Percentiles rank a stretch among this genome's conserved stretches.
Evolutionary conservation across 768 basidiomycete genomes (phyloP).

Genomic region (Tricholoma flavovirens): DNA sequence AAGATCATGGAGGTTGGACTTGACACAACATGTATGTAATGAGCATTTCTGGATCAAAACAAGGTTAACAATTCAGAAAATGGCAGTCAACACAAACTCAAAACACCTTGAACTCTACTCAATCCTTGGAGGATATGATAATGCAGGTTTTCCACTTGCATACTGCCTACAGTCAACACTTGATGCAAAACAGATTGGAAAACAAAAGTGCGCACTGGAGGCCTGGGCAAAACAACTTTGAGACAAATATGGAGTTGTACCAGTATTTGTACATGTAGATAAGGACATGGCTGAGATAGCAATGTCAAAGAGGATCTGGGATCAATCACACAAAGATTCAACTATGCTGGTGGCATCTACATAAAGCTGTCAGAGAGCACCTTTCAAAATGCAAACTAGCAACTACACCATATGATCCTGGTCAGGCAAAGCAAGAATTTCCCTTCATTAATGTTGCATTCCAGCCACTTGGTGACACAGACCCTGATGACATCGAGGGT

Average conservation of each 20-base stretch:
- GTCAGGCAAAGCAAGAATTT: too few species aligned
- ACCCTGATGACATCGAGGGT: neutral
- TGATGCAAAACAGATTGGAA: slow-evolving; percentile 12
- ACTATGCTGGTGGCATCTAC: too few species aligned
- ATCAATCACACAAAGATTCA: too few species aligned
- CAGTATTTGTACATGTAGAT: too few species aligned
- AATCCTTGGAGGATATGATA: slow-evolving; percentile 18
- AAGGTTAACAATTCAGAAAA: neutral
- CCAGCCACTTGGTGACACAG: neutral
- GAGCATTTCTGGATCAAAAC: neutral
- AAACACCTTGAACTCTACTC: too few species aligned
- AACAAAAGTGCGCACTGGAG: slow-evolving; percentile 14
- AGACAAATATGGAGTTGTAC: slow-evolving; percentile 9
- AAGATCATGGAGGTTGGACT: slow-evolving; percentile 18
- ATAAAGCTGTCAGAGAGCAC: too few species aligned
- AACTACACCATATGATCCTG: too few species aligned
- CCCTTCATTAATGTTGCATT: neutral
- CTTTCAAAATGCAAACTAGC: too few species aligned
- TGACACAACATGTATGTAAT: slow-evolving; percentile 17
- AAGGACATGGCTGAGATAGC: too few species aligned
- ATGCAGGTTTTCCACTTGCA: slow-evolving; percentile 19
- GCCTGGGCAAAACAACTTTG: slow-evolving; percentile 10
- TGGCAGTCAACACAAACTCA: slow-evolving; percentile 20
- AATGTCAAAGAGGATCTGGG: too few species aligned
- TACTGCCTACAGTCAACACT: slow-evolving; percentile 20